Evolutionary conservation across 2,329 filamentous ascomycete genomes (phyloP), one percentile per base, ranked within the genome.

Genomic region (Beauveria caledonica): DNA sequence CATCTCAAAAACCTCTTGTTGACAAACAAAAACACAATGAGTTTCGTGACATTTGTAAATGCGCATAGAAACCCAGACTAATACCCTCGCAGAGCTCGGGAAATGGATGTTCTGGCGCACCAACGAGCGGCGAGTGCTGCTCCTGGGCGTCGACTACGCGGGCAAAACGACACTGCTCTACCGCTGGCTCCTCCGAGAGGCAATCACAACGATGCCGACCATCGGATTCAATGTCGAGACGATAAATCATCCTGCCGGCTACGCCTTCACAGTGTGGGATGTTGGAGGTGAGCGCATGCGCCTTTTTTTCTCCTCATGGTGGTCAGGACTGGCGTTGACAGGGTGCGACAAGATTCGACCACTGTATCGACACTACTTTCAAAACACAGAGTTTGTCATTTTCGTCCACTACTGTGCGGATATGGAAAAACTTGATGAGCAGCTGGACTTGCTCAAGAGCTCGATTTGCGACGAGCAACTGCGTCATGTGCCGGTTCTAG

Each of bases 211-310:
- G 64, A 96, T 97, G 71, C 92, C 92, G 64, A 97, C 92, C 67
- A 94, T 96, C 72, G 92, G 87, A 62, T 96, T 97, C 80, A 97
- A 97, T 71, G 90, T 97, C 64, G 92, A 97, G 77, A 89, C 86
- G 2, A 86, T 92, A 0, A 63, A 66, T 1, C 62, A 65, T 46
- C 39, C 63, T 0, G 58, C 64, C 50, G 64, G 66, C 5, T 62
- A 62, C 7, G 66, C 64, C 11, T 60, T 71, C 1, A 66, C 64
- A 0, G 51, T 71, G 1, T 71, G 69, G 69, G 68, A 71, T 21
- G 60, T 70, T 9, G 69, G 69, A 63, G 69, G 69, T 70, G 15
- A 58, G 63, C 4, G 11, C 11, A 10, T 36, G 45, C 17, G 13
- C 8, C 21, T 42, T 42, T 42, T 3, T 2, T 4, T n/a, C 5